Percentiles rank a stretch among this genome's conserved stretches.
Evolutionary conservation across 768 basidiomycete genomes (phyloP).

Genomic region (Amanita polypyramis): DNA sequence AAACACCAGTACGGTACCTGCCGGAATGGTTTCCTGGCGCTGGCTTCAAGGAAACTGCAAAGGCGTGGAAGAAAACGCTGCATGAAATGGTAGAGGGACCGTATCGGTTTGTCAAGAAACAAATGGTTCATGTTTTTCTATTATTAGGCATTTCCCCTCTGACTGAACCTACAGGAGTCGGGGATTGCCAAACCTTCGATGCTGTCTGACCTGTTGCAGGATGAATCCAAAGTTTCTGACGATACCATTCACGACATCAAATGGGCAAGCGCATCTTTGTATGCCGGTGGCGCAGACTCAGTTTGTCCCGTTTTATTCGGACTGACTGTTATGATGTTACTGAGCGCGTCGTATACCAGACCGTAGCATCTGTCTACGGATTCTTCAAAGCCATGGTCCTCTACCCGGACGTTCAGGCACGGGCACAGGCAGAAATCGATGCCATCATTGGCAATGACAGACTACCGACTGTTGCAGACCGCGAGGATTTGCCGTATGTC

Average conservation of each 20-base stretch:
- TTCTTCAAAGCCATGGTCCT: constrained; percentile 31
- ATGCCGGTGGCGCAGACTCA: constrained; percentile 33
- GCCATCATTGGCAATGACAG: constrained; percentile 28
- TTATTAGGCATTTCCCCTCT: background rate
- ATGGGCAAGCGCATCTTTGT: constrained; percentile 36
- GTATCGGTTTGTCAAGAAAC: constrained; percentile 20
- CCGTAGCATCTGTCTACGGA: constrained; percentile 25
- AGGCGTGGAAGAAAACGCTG: constrained; percentile 21
- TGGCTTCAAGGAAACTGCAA: constrained; percentile 32
- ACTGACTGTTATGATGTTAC: no score
- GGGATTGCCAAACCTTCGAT: constrained; percentile 25
- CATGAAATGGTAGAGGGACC: constrained; percentile 25
- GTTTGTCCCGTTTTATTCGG: constrained; percentile 4
- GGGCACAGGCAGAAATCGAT: constrained; percentile 35
- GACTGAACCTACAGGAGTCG: constrained; percentile 11
- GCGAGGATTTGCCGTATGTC: constrained; percentile 29
- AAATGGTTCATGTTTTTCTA: constrained; percentile 16
- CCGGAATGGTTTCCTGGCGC: constrained; percentile 39
- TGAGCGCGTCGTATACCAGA: no score
- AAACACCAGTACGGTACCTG: constrained; percentile 29
- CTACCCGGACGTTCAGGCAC: constrained; percentile 26
- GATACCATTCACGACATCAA: constrained; percentile 29
- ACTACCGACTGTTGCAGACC: constrained; percentile 28
- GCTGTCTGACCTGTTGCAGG: constrained; percentile 22
- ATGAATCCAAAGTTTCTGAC: constrained; percentile 16